Base-by-base conservation (phyloP, 208 protist species). In the Crithidia sp. region DNA sequence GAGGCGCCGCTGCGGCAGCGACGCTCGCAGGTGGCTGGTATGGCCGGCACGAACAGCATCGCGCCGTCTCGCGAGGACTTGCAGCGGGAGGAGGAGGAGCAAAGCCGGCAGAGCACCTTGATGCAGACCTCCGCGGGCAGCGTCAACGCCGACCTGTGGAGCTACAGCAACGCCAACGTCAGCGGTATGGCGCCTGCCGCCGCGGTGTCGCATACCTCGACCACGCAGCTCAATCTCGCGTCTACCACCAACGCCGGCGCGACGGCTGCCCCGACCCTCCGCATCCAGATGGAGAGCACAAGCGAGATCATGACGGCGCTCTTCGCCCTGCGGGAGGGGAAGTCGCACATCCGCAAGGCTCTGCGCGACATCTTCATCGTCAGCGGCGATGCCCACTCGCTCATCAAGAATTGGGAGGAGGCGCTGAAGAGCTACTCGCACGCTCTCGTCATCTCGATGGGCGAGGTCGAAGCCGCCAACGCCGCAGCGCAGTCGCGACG, bases 341-440 rank as follows among this genome's bases (percentile, higher is more conserved):
- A 76, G 61, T 74, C 67, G 56, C 85, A 93, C 74, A 74, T 93
- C 37, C 73, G 77, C 60, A 83, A 82, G 19, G 85, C 81, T 14
- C 77, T 84, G 43, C 84, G 84, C 61, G 84, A 87, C 77, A 59
- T 94, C 39, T 81, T 73, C 39, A 91, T 95, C 53, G 85, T 86
- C 58, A 80, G 74, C 55, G 92, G 92, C 36, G 89, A 96, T 74
- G 83, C 92, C 2, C 71, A 85, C 43, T 81, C 73, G 36, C 71
- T 85, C 39, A 74, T 93, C 39, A 72, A 82, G 59, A 86, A 79
- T 43, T 92, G 84, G 82, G 89, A 94, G 63, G 88, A 92, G 43
- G 92, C 92, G 5, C 72, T 96, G 40, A 79, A 91, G 78, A 85
- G 85, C 52, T 96, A 92, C 76, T 92, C 85, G 53, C 80, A 85